These are phyloP conservation scores for Penicillium psychrofluorescens DNA, from an alignment of 495 filamentous ascomycete species.

Conservation along the genomic window DNA sequence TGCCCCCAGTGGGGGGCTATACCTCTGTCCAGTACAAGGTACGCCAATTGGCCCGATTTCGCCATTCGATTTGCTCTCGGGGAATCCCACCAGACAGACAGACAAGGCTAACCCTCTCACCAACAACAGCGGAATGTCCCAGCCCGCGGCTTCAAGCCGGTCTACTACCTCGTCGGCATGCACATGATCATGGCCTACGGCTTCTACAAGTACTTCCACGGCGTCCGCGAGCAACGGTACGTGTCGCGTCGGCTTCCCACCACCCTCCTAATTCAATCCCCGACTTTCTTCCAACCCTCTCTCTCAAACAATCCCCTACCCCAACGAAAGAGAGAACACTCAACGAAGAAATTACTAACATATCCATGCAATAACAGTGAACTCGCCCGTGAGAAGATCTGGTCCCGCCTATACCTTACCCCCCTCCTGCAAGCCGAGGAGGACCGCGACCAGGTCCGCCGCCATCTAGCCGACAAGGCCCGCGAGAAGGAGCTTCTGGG, in stretches of 20 bases:
- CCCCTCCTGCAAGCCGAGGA: slow-evolving; percentile 91
- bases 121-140: slow-evolving; percentile 76
- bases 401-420: slow-evolving; percentile 86
- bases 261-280: not conserved
- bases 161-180: slow-evolving; percentile 65
- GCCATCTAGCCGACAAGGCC: slow-evolving; percentile 76
- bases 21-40: slow-evolving; percentile 94
- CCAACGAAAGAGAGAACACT: no score
- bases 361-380: slow-evolving; percentile 49
- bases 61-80: no score
- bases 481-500: slow-evolving; percentile 87
- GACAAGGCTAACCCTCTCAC: slow-evolving; percentile 7
- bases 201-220: slow-evolving; percentile 72
- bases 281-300: no score
- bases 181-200: slow-evolving; percentile 77
- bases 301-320: no score
- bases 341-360: not conserved
- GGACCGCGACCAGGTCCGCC: slow-evolving; percentile 85
- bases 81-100: no score
- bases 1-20: slow-evolving; percentile 92
- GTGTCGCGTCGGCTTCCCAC: slow-evolving; percentile 18
- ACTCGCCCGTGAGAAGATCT: slow-evolving; percentile 94
- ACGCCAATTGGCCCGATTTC: slow-evolving; percentile 15
- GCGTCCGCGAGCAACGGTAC: slow-evolving; percentile 82
- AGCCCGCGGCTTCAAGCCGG: slow-evolving; percentile 80